Evolutionary conservation across 345 rosid species (phyloP).

Genomic region (Mercurialis annua): DNA sequence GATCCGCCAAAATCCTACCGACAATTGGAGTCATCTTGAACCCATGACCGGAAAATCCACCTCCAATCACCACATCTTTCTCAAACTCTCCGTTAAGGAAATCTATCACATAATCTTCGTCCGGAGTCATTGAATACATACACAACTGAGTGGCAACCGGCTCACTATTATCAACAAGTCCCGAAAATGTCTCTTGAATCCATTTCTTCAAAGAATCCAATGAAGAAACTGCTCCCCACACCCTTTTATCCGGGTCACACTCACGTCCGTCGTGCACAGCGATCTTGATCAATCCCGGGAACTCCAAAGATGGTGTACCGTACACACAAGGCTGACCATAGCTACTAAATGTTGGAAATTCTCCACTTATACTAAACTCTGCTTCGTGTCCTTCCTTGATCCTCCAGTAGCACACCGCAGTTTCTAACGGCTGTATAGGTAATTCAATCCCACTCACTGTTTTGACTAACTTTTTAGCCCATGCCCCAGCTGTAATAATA

Average conservation of each 20-base stretch:
- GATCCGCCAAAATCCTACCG: constrained; percentile 69
- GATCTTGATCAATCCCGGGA: constrained; percentile 70
- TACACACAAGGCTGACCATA: constrained; percentile 54
- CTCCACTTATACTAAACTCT: constrained; percentile 41
- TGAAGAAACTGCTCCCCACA: constrained; percentile 57
- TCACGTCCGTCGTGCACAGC: constrained; percentile 56
- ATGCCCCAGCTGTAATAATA: constrained; percentile 74
- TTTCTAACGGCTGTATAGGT: constrained; percentile 63
- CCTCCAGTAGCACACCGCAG: constrained; percentile 68
- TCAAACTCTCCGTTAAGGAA: constrained; percentile 76
- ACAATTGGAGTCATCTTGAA: constrained; percentile 82
- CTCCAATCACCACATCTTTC: constrained; percentile 62
- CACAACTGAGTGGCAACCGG: constrained; percentile 70
- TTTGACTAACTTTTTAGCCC: constrained; percentile 63
- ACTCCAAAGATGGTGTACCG: constrained; percentile 86
- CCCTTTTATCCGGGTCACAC: constrained; percentile 80
- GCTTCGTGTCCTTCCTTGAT: constrained; percentile 64
- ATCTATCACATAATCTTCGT: constrained; percentile 80
- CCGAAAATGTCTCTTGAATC: constrained; percentile 54
- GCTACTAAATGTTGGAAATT: constrained; percentile 71
- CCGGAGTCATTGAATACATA: constrained; percentile 78
- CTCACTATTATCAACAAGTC: constrained; percentile 48
- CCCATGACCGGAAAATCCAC: constrained; percentile 93
- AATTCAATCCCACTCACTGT: constrained; percentile 43
- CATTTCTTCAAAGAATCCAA: constrained; percentile 51